A percentile compares a stretch with the other conserved stretches of the same genome.
These are phyloP conservation scores for Lactarius sp. DNA, from an alignment of 768 basidiomycete species.

Conservation along the genomic window DNA sequence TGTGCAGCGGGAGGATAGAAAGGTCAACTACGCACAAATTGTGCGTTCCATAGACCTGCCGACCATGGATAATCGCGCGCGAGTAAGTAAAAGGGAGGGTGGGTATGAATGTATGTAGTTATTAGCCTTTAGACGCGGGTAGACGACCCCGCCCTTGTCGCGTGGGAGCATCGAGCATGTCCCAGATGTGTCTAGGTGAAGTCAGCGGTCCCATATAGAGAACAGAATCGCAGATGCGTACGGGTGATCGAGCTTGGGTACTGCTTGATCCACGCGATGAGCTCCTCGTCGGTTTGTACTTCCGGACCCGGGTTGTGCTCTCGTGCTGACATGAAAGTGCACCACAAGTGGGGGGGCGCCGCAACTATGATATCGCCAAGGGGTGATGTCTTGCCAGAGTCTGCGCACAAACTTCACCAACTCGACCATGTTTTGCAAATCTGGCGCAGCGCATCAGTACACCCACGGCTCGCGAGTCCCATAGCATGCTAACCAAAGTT, in stretches of 20 bases:
- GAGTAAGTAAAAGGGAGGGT: neutral
- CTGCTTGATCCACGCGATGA: conserved; percentile 23
- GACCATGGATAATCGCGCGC: no score
- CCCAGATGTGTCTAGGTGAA: conserved; percentile 40
- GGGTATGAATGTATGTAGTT: no score
- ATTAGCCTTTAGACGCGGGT: conserved; percentile 40
- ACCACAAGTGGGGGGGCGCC: neutral
- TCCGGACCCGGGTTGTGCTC: conserved; percentile 33
- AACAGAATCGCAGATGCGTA: conserved; percentile 24
- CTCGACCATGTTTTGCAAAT: conserved; percentile 32
- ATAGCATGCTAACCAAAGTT: conserved; percentile 29
- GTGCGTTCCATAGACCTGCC: no score
- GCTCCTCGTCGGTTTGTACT: conserved; percentile 30
- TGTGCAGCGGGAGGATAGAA: no score
- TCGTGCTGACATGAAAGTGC: conserved; percentile 23
- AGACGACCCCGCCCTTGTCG: conserved; percentile 49
- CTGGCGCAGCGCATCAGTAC: conserved; percentile 15
- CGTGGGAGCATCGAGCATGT: conserved; percentile 52
- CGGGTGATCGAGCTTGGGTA: conserved; percentile 4
- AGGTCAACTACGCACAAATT: no score
- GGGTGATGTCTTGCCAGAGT: conserved; percentile 27
- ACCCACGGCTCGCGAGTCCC: neutral
- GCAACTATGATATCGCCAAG: conserved; percentile 29
- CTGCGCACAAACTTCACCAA: conserved; percentile 31
- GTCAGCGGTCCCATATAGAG: neutral